Base-by-base conservation (phyloP, 768 basidiomycete species). In the Pleurotus giganteus region DNA sequence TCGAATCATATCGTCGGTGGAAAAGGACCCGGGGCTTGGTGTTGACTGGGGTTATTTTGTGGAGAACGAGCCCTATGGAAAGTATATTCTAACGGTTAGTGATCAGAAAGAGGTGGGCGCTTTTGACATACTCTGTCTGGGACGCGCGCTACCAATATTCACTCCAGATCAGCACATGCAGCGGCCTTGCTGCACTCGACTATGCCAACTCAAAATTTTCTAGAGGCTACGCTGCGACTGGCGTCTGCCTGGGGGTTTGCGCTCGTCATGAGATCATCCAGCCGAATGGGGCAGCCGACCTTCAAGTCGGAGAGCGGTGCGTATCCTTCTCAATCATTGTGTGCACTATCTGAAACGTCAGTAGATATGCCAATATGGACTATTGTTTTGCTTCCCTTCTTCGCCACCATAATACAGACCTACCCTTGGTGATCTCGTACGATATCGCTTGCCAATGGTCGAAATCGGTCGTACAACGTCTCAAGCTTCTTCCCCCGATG, bases 331-430 rank as follows among this genome's bases (percentile, higher is more conserved):
- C 43, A 45, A 13, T 19, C 23, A n/a, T 4, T n/a, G 17, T 45
- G 17, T 21, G 13, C 15, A 21, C 24, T 45, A 12, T 2, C 24
- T 19, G 23, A 21, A 13, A 19, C 15, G 13, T 45, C 43, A 4
- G 2, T 45, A 69, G 67, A 31, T 70, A 69, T 43, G 63, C 61
- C 0, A 69, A 69, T 43, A 69, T 71, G 63, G 69, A 69, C 42
- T 71, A 64, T 42, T 44, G 68, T 36, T 53, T 57, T 5, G 58
- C 41, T 8, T 62, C 46, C 21, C 54, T 63, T 2, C 28, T 13
- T n/a, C 7, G 42, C 45, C 34, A 56, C 49, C 19, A 42, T 41
- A 2, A 55, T 49, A 24, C 52, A 26, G 17, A 13, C 2, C 19
- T 28, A 2, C 24, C 24, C 26, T 15, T 67, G 2, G 51, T 61